phyloP scores from a whole-genome alignment of 202 grass and related monocot genomes.

The Dendrocalamus latiflorus region DNA sequence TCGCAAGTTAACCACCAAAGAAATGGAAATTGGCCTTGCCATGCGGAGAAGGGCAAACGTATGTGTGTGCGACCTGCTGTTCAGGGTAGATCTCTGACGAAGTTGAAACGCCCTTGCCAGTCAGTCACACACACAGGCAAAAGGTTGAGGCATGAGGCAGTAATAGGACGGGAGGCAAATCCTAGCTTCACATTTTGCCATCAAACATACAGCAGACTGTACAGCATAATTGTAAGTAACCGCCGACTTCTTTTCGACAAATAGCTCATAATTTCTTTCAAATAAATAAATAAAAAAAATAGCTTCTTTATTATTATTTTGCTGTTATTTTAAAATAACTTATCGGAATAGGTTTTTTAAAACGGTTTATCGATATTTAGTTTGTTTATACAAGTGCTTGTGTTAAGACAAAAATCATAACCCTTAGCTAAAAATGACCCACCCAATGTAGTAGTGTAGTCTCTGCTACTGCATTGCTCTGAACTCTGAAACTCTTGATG shows the following conservation, averaged over 20 bases:
- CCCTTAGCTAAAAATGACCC: too few relatives aligned
- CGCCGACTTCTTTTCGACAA: too few relatives aligned
- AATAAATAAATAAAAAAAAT: too few relatives aligned
- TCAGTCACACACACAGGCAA: background rate
- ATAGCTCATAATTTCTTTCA: too few relatives aligned
- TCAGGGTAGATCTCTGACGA: slow-evolving; percentile 1
- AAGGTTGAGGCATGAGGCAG: background rate
- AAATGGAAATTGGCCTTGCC: background rate
- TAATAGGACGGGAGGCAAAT: background rate
- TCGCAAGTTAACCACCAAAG: background rate
- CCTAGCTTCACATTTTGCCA: background rate
- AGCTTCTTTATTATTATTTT: too few relatives aligned
- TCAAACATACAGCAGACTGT: background rate
- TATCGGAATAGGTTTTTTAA: too few relatives aligned
- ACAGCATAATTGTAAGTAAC: background rate
- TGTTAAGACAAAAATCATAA: too few relatives aligned
- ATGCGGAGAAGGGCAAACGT: background rate
- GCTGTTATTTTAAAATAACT: too few relatives aligned
- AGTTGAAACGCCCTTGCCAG: background rate
- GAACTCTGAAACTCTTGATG: background rate
- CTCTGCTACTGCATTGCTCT: background rate
- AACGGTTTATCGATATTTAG: too few relatives aligned
- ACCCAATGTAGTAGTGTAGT: background rate
- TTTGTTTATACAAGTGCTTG: too few relatives aligned
- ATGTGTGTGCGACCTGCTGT: background rate